Evolutionary conservation across 2,329 filamentous ascomycete genomes (phyloP), one percentile per base, ranked within the genome.

Genomic region (Sarocladium oryzae): DNA sequence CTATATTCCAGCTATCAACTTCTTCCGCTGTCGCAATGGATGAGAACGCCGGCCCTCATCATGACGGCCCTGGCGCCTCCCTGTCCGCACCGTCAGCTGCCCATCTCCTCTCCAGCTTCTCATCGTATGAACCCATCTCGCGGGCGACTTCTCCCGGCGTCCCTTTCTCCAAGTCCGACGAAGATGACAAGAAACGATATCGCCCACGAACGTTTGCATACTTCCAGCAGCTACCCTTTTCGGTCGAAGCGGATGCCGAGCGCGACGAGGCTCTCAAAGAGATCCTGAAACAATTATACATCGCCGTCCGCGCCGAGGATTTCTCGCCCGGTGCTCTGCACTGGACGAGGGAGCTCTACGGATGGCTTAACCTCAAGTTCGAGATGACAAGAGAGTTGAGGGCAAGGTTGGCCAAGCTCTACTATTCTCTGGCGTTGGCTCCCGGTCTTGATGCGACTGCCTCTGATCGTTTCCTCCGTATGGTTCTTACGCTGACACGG

Each of bases 401-500:
- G 53, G 84, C 90, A 46, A 89, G 82, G 67, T 80, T 99, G 26
- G 88, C 93, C 26, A 88, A 86, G 70, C 77, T 99, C 33, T 99
- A 96, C 72, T 99, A 96, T 70, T 90, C 96, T 70, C 85, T 99
- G 53, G 80, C 89, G 4, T 77, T 99, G 54, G 89, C 93, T 24
- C 93, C 92, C 0, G 93, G 95, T 3, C 77, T 99, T 52, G 92
- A 97, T 63, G 79, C 81, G 49, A 78, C 78, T 53, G 84, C 91
- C 8, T 81, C 89, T 4, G 95, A 99, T 69, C 82, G 92, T 54
- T 99, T 99, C 66, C 81, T 92, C 41, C 93, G 89, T 74, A 97
- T 97, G 91, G 92, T 97, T 63, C 87, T 96, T 69, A 84, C 89
- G 10, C 72, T 99, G 59, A 95, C 91, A n/a, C 95, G 93, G 90